Conservation (phyloP, 495 filamentous ascomycete species). For the Penicillium herquei region DNA sequence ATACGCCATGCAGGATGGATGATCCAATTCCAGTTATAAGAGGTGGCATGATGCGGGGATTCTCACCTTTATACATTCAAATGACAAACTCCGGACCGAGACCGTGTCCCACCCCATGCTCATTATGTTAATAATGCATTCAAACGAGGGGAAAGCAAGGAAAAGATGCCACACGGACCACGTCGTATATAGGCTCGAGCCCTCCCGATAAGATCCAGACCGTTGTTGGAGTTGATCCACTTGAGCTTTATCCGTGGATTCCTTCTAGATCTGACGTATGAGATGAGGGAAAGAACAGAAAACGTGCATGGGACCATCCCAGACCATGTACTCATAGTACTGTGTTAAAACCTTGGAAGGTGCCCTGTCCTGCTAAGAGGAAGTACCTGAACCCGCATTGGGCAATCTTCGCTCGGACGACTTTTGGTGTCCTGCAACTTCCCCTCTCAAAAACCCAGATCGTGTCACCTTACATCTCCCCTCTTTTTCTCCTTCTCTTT, state of each 20-base stretch:
- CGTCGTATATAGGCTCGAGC: conserved; percentile 6
- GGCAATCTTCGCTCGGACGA: conserved; percentile 8
- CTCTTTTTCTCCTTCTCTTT: conserved; percentile 15
- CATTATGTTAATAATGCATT: neutral
- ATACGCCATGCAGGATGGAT: too few species aligned
- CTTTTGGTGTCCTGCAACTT: conserved; percentile 8
- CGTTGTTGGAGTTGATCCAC: neutral
- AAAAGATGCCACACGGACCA: conserved; percentile 3
- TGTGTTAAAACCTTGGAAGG: too few species aligned
- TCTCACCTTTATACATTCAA: too few species aligned
- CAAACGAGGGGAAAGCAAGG: neutral
- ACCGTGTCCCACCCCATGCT: too few species aligned
- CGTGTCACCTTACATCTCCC: conserved; percentile 11
- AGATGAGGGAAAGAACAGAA: neutral
- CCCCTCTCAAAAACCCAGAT: conserved; percentile 7
- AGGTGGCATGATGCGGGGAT: too few species aligned
- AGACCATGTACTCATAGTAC: too few species aligned
- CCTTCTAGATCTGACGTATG: neutral
- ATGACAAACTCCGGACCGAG: too few species aligned
- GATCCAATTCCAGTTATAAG: too few species aligned
- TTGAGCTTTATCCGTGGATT: neutral
- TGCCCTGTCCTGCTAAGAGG: too few species aligned
- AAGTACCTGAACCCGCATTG: conserved; percentile 8
- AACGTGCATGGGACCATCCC: too few species aligned
- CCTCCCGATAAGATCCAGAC: conserved; percentile 4